Evolutionary conservation across 768 basidiomycete species (phyloP).

Genomic region (Sistotremastrum niveocremeum): DNA sequence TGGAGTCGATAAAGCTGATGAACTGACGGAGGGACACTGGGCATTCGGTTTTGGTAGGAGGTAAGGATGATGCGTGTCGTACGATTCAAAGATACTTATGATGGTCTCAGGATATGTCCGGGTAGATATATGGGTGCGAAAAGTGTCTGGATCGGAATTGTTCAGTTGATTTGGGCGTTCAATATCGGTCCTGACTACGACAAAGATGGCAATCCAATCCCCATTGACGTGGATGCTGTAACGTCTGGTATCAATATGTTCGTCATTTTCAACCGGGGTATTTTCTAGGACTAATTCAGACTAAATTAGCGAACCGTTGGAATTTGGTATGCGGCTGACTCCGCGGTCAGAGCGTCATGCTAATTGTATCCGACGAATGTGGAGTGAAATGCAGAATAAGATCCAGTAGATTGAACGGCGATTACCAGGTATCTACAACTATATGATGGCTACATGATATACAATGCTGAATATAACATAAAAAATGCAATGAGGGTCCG

Average conservation of each 20-base stretch:
- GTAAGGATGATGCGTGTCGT: neutral
- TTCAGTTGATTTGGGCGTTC: slow-evolving; percentile 2
- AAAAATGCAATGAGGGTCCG: too few species aligned
- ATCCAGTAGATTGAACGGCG: too few species aligned
- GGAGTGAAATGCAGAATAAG: neutral
- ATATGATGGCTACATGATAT: too few species aligned
- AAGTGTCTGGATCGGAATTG: slow-evolving; percentile 1
- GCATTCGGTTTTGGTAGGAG: slow-evolving; percentile 1
- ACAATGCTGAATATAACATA: too few species aligned
- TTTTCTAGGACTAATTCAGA: neutral
- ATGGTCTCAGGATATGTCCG: slow-evolving; percentile 1
- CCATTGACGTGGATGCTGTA: neutral
- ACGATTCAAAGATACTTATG: neutral
- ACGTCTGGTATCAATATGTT: slow-evolving; percentile 1
- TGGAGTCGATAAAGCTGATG: neutral
- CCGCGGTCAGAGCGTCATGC: slow-evolving; percentile 2
- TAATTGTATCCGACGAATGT: neutral
- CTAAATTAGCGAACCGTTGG: neutral
- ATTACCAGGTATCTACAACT: too few species aligned
- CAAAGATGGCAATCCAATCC: neutral
- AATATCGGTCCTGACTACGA: neutral
- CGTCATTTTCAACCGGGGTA: neutral
- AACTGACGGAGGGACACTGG: slow-evolving; percentile 1
- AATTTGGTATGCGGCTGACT: neutral
- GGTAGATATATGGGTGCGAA: slow-evolving; percentile 1